Base-by-base conservation (phyloP, 139 green algal species). In the Axilococcus clingmanii region DNA sequence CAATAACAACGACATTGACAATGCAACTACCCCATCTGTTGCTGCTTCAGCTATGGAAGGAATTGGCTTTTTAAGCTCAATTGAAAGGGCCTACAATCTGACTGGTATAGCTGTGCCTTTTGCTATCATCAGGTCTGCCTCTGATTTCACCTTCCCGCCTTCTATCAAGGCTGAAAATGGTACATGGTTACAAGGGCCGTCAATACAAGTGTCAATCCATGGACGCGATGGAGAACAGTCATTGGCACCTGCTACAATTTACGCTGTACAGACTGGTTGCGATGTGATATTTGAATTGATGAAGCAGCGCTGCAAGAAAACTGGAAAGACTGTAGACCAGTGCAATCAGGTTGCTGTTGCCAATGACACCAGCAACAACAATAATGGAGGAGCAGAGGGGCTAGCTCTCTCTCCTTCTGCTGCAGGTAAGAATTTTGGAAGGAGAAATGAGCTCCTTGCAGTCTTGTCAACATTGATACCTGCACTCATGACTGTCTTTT, bases 41-140 rank as follows among this genome's bases (percentile, higher is more conserved):
- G 31, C 32, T 38, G 46, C 46, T n/a, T 15, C 46, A 24, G 46
- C 46, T 14, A 53, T 53, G 46, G 46, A 53, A 40, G 46, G 46
- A 16, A 53, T 53, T 15, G 46, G 46, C 17, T 53, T 17, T 19
- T 24, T 53, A n/a, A 12, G 17, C 11, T 17, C 46, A 38, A 17
- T 53, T 24, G 17, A n/a, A 23, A 53, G 20, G 46, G 46, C 46
- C 15, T 12, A 46, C 41, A 53, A 53, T 40, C 20, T 53, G 11
- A 43, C 46, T 0, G 46, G 46, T 20, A 53, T 43, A 19, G 16
- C n/a, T 4, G 41, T 53, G 41, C 46, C 46, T 14, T 53, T 40
- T 40, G 46, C 19, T 12, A 53, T 53, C 15, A 15, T 53, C 11
- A n/a, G 46, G 16, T 3, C 46, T 14, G 19, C n/a, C 9, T 53